Evolutionary conservation across 371 early-diverging fungal species (phyloP).

Genomic region (Circinella umbellata): DNA sequence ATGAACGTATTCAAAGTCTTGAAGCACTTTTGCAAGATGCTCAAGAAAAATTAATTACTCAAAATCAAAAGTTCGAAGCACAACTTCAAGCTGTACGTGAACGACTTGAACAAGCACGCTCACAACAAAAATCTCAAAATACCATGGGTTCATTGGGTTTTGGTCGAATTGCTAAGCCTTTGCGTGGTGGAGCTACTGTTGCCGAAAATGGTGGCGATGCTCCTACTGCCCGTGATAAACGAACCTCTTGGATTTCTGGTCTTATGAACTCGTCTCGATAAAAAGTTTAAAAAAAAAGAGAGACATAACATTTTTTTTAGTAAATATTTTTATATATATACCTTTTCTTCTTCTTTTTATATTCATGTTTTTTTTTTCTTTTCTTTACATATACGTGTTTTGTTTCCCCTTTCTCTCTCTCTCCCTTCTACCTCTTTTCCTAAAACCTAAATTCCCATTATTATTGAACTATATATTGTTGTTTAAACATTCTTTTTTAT

Average conservation of each 20-base stretch:
- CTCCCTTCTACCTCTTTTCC: background rate
- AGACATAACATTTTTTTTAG: no score
- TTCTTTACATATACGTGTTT: constrained; percentile 1
- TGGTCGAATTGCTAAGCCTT: constrained; percentile 89
- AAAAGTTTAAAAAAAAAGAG: constrained; percentile 2
- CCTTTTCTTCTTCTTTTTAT: background rate
- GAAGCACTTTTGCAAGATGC: constrained; percentile 86
- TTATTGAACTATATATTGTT: constrained; percentile 4
- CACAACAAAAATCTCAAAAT: constrained; percentile 51
- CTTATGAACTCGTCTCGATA: constrained; percentile 42
- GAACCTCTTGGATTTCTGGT: constrained; percentile 47
- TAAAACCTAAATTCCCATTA: no score
- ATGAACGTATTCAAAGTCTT: constrained; percentile 91
- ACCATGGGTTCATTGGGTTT: constrained; percentile 72
- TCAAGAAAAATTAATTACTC: constrained; percentile 73
- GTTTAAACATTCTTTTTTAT: constrained; percentile 1
- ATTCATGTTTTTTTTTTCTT: background rate
- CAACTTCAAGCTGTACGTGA: constrained; percentile 64
- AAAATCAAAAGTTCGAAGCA: constrained; percentile 77
- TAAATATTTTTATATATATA: constrained; percentile 11
- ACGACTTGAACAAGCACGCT: constrained; percentile 73
- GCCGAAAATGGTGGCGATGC: constrained; percentile 22
- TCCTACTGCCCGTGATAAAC: constrained; percentile 37
- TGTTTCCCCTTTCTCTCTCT: background rate
- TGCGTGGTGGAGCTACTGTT: constrained; percentile 77